phyloP scores from a whole-genome alignment of 2,329 filamentous ascomycete genomes.

The Beauveria australis region DNA sequence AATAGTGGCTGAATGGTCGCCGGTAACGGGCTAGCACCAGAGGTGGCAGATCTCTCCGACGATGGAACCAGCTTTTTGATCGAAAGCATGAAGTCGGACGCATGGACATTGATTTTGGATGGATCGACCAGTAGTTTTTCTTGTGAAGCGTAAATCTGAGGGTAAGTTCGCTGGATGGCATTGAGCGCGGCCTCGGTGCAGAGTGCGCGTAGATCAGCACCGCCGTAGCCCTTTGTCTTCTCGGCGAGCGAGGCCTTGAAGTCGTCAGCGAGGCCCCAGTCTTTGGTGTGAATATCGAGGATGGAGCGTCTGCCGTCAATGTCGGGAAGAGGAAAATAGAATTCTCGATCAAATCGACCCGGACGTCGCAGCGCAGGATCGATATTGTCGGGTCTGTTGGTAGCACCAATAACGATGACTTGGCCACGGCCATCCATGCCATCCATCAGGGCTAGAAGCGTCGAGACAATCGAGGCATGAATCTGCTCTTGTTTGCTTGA shows the following conservation, averaged over 20 bases:
- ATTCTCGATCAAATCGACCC: conserved; percentile 92
- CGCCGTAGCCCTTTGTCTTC: conserved; percentile 91
- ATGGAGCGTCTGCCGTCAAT: conserved; percentile 74
- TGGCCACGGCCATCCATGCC: conserved; percentile 98
- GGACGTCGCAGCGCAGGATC: conserved; percentile 91
- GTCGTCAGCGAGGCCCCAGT: conserved; percentile 72
- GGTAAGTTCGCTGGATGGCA: conserved; percentile 89
- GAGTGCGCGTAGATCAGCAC: conserved; percentile 85
- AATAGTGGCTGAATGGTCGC: conserved; percentile 75
- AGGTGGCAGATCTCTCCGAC: conserved; percentile 81
- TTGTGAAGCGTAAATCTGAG: conserved; percentile 87
- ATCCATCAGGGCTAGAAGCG: conserved; percentile 89
- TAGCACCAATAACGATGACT: conserved; percentile 98
- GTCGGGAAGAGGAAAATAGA: conserved; percentile 92
- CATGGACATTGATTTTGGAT: conserved; percentile 72
- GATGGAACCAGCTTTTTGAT: conserved; percentile 95
- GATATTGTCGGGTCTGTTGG: conserved; percentile 91
- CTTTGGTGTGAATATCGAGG: conserved; percentile 88
- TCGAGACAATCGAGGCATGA: conserved; percentile 94
- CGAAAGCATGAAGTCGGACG: conserved; percentile 95
- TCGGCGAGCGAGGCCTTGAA: conserved; percentile 83
- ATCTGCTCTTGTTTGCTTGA: conserved; percentile 99
- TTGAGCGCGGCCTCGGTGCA: conserved; percentile 96
- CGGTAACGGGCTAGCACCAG: conserved; percentile 73
- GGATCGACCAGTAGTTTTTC: conserved; percentile 87